Evolutionary conservation across 441 rosid species (phyloP), one percentile per base, ranked within the genome.

Genomic region (Euphorbia celastroides): DNA sequence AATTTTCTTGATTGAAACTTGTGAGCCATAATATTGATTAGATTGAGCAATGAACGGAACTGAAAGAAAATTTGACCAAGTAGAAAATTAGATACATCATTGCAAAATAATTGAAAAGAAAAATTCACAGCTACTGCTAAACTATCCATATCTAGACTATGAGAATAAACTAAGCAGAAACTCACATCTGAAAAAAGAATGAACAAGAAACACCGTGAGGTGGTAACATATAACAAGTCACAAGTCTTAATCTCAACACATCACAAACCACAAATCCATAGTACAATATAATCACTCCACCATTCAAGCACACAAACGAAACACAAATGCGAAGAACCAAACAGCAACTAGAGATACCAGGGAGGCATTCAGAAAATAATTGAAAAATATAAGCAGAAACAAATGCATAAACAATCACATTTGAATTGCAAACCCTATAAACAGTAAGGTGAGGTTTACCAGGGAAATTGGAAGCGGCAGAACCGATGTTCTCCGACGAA

Each of bases 1-100:
- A 23, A 75, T 70, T 54, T 38, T 75, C 69, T 70, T 75, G 36
- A 64, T 67, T 6, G 50, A 28, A 20, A 62, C 59, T 10, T 36
- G 57, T 56, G 41, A 57, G 34, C 63, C 71, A 26, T 54, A 50
- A 28, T 71, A 34, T n/a, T 31, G 64, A 59, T 41, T 71, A 25
- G 59, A 22, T 30, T 64, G 59, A 3, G 71, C 14, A 61, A 34
- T 34, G 57, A 42, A 61, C 36, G 64, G 57, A 70, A 62, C 70
- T 65, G 64, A 32, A 60, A 62, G 32, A 27, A 31, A 54, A 2
- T 41, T 44, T 54, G 16, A 58, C 5, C 19, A 46, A 25, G 26
- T 34, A 70, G 12, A 34, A 34, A 3, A 34, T 34, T 34, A 3
- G 23, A 26, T 16, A 10, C 1, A 12, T 0, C 9, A 25, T 12